A percentile compares a stretch with the other conserved stretches of the same genome.
Conservation (phyloP, 495 filamentous ascomycete species). For the Penicillium herquei region DNA sequence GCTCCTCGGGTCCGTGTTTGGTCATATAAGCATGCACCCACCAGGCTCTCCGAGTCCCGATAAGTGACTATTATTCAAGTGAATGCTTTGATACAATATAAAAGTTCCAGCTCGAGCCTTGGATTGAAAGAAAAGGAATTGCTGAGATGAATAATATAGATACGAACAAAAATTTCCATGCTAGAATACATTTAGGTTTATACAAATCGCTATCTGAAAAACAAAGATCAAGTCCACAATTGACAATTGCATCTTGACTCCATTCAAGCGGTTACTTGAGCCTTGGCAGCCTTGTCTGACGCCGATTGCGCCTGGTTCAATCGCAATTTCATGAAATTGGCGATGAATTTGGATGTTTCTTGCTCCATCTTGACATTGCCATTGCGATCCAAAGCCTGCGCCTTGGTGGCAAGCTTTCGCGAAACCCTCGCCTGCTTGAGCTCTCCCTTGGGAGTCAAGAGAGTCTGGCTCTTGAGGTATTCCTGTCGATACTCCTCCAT, state of each 20-base stretch:
- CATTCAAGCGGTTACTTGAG: conserved; percentile 8
- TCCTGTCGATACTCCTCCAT: conserved; percentile 58
- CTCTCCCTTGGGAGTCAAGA: conserved; percentile 46
- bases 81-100: too few species aligned
- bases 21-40: not conserved
- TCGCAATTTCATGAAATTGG: conserved; percentile 30
- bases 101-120: not conserved
- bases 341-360: conserved; percentile 36
- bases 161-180: conserved; percentile 31
- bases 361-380: conserved; percentile 38
- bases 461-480: conserved; percentile 50
- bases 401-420: conserved; percentile 24
- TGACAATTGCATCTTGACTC: not conserved
- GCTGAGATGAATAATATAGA: conserved; percentile 3
- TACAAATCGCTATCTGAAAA: conserved; percentile 35
- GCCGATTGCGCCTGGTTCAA: too few species aligned
- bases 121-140: not conserved
- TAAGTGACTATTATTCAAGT: too few species aligned
- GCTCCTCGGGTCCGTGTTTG: not conserved
- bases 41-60: too few species aligned
- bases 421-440: conserved; percentile 17
- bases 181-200: conserved; percentile 40
- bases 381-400: conserved; percentile 30
- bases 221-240: conserved; percentile 3
- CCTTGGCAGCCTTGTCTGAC: conserved; percentile 4